These are phyloP conservation scores for Hypoxylon sp. DNA, from an alignment of 2,329 filamentous ascomycete species.

Conservation along the genomic window DNA sequence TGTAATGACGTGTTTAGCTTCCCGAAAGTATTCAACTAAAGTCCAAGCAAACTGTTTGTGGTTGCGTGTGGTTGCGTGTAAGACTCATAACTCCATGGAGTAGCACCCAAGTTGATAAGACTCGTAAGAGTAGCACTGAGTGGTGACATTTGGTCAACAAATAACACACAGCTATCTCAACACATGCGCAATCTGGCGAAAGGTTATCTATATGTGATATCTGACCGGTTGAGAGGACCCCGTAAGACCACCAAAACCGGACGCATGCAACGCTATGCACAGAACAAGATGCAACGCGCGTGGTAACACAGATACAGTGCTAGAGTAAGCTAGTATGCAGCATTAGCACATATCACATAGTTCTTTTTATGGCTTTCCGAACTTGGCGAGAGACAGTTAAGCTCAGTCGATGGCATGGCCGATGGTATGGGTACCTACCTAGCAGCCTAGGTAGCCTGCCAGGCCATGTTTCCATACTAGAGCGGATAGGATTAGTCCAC, in stretches of 20 bases:
- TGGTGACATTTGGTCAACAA: conserved; percentile 10
- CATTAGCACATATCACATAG: conserved; percentile 2
- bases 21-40: background rate
- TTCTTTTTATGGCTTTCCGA: background rate
- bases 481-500: conserved; percentile 16
- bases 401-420: conserved; percentile 3
- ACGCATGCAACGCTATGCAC: conserved; percentile 6
- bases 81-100: conserved; percentile 8
- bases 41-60: background rate
- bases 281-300: background rate
- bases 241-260: conserved; percentile 12
- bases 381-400: conserved; percentile 15
- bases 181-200: conserved; percentile 7
- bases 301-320: conserved; percentile 12
- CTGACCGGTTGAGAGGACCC: background rate
- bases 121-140: conserved; percentile 15
- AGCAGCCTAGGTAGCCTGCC: no score
- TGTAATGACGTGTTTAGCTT: background rate
- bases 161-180: conserved; percentile 11
- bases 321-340: conserved; percentile 11
- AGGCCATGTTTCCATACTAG: no score
- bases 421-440: no score
- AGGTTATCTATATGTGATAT: background rate
- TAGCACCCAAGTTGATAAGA: conserved; percentile 3
- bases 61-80: conserved; percentile 1